Evolutionary conservation across 805 yeast genomes (phyloP).

Genomic region (Ogataea siamensis): DNA sequence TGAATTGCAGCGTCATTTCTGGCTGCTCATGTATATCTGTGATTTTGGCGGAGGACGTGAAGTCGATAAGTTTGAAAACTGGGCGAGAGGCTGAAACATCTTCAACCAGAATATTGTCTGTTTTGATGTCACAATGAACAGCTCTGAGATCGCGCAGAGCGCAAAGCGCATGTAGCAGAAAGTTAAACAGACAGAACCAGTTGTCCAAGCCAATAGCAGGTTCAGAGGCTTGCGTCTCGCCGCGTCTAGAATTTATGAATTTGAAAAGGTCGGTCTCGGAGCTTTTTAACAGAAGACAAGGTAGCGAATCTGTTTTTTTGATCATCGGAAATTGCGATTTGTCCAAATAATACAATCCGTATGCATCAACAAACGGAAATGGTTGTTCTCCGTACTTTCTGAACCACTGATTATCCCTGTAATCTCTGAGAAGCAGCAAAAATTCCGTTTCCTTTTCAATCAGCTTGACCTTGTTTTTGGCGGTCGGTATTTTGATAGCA

Average conservation of each 20-base stretch:
- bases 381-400: slow-evolving; percentile 2
- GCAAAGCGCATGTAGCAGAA: slow-evolving; percentile 28
- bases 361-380: slow-evolving; percentile 30
- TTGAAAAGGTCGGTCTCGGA: slow-evolving; percentile 30
- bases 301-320: slow-evolving; percentile 26
- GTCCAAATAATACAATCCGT: slow-evolving; percentile 30
- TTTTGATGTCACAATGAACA: slow-evolving; percentile 49
- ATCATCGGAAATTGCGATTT: slow-evolving; percentile 26
- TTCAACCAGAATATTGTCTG: slow-evolving; percentile 41
- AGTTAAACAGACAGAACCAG: slow-evolving; percentile 36
- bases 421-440: slow-evolving; percentile 21
- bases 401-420: slow-evolving; percentile 20
- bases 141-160: slow-evolving; percentile 29
- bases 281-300: slow-evolving; percentile 29
- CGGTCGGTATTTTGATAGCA: slow-evolving; percentile 33
- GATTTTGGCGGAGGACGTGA: slow-evolving; percentile 38
- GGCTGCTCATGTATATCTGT: slow-evolving; percentile 26
- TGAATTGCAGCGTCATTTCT: slow-evolving; percentile 40
- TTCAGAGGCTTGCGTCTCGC: not conserved
- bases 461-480: slow-evolving; percentile 24
- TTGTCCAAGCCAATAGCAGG: slow-evolving; percentile 22
- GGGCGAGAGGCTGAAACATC: slow-evolving; percentile 21
- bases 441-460: slow-evolving; percentile 30
- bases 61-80: slow-evolving; percentile 45
- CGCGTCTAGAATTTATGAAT: slow-evolving; percentile 17